Conservation (phyloP, 176 grass and related monocot genomes). For the Lolium perenne region DNA sequence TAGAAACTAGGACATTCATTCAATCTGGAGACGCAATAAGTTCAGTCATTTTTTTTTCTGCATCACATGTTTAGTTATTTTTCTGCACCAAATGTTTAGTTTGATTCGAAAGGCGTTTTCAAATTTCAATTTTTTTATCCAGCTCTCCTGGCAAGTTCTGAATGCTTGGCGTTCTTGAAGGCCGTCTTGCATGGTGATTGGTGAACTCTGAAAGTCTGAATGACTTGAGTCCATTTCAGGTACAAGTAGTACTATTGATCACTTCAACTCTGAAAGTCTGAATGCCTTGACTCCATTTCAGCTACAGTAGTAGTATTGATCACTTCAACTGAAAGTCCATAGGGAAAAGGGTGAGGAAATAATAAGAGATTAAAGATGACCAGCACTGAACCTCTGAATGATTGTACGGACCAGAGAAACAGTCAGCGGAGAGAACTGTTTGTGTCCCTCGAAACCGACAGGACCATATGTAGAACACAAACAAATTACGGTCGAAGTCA, state of each 20-base stretch:
- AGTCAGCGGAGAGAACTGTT: background rate
- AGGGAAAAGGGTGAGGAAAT: background rate
- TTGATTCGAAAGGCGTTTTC: background rate
- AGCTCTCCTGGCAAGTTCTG: background rate
- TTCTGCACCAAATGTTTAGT: background rate
- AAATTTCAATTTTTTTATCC: background rate
- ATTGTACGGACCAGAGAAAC: background rate
- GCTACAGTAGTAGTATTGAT: background rate
- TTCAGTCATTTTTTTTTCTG: background rate
- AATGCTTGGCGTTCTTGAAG: background rate
- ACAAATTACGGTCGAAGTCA: background rate
- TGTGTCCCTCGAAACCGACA: background rate
- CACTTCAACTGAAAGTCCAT: background rate
- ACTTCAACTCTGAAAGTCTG: background rate
- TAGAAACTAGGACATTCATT: background rate
- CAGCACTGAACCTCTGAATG: background rate
- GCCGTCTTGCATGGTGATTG: background rate
- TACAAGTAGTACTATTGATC: background rate
- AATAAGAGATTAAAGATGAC: background rate
- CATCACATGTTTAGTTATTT: too few species aligned
- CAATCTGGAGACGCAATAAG: background rate
- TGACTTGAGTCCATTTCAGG: background rate
- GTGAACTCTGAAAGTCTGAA: background rate
- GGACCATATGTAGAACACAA: background rate
- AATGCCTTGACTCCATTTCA: background rate